A percentile compares a stretch with the other conserved stretches of the same genome.
Evolutionary conservation across 352 stramenopile genomes (phyloP).

Genomic region (Thalassiosira mediterranea): DNA sequence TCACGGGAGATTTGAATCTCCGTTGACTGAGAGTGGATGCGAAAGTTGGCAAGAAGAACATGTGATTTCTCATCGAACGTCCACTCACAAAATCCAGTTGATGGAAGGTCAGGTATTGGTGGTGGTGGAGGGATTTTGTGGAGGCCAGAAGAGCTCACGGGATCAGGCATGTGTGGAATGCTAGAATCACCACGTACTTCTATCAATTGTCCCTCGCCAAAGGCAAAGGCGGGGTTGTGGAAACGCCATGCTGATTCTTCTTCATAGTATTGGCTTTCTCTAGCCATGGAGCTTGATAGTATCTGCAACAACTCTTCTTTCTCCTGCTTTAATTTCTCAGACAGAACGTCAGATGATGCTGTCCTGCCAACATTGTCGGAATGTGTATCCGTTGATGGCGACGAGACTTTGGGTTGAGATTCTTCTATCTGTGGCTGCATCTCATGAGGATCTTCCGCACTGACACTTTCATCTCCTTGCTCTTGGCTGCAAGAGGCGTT

Average conservation of each 20-base stretch:
- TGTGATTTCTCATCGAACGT: constrained; percentile 60
- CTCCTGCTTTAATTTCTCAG: neutral
- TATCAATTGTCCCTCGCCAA: constrained; percentile 34
- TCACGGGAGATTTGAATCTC: constrained; percentile 19
- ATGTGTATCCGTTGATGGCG: too few relatives aligned
- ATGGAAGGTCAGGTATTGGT: constrained; percentile 22
- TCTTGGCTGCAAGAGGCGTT: too few relatives aligned
- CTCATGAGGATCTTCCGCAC: neutral
- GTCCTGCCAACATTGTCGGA: too few relatives aligned
- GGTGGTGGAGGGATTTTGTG: constrained; percentile 38
- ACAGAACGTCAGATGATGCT: too few relatives aligned
- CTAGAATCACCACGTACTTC: too few relatives aligned
- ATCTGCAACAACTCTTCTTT: constrained; percentile 10
- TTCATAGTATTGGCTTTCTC: constrained; percentile 40
- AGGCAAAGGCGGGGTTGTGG: constrained; percentile 66
- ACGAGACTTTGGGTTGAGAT: too few relatives aligned
- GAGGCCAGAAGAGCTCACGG: constrained; percentile 24
- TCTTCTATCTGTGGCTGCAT: too few relatives aligned
- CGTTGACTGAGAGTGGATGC: neutral
- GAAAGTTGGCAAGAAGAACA: constrained; percentile 67
- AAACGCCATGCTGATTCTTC: constrained; percentile 71
- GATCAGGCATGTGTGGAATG: constrained; percentile 2
- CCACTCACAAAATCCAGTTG: constrained; percentile 58
- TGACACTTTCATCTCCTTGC: neutral
- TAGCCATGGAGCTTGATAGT: neutral